Evolutionary conservation across 2,329 filamentous ascomycete species (phyloP).

Genomic region (Endocalyx cinctus): DNA sequence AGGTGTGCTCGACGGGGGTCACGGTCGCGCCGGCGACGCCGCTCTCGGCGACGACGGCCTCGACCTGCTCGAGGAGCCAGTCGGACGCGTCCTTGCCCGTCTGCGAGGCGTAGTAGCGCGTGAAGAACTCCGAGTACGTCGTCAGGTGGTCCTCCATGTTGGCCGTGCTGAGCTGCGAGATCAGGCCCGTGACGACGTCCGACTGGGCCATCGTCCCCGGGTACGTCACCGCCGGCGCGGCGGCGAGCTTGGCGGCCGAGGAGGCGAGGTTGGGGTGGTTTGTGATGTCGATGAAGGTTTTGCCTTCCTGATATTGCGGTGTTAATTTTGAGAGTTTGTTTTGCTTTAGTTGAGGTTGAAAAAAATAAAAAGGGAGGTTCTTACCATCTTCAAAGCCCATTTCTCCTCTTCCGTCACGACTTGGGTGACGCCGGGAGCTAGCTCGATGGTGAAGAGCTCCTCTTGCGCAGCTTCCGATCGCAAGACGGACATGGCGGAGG

Average conservation of each 20-base stretch:
- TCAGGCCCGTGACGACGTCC: conserved; percentile 51
- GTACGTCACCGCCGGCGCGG: conserved; percentile 35
- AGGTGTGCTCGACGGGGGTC: conserved; percentile 62
- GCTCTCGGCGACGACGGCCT: conserved; percentile 54
- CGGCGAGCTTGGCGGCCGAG: conserved; percentile 36
- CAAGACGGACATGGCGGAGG: conserved; percentile 15
- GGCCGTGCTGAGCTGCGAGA: conserved; percentile 55
- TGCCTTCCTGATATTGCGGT: conserved; percentile 63
- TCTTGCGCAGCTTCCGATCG: conserved; percentile 10
- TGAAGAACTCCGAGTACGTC: conserved; percentile 62
- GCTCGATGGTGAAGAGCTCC: conserved; percentile 44
- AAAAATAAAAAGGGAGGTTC: not conserved
- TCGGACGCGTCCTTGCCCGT: conserved; percentile 67
- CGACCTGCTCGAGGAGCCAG: conserved; percentile 67
- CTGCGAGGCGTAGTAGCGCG: conserved; percentile 60
- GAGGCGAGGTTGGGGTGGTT: conserved; percentile 54
- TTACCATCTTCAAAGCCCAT: conserved; percentile 61
- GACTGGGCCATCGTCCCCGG: conserved; percentile 56
- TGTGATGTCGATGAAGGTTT: conserved; percentile 77
- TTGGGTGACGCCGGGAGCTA: conserved; percentile 60
- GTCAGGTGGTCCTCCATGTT: conserved; percentile 65
- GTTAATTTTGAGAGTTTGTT: too few species aligned
- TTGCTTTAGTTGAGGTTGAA: not conserved
- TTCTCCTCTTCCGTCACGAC: conserved; percentile 73
- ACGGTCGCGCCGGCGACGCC: conserved; percentile 59